Conservation (phyloP, 2,329 filamentous ascomycete genomes). For the Colletotrichum orbiculare region DNA sequence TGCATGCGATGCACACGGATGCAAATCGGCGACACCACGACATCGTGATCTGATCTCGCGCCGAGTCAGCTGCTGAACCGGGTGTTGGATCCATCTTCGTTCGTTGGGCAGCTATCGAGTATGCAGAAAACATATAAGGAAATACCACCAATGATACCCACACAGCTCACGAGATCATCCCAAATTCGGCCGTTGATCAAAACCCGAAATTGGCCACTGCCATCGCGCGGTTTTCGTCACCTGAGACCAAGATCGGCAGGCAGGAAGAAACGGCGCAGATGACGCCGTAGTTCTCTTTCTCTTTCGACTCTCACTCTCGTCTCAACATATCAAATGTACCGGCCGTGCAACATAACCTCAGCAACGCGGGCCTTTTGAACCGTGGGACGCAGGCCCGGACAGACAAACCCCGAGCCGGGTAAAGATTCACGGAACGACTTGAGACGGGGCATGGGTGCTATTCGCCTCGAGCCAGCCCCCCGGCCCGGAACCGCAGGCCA, state of each 20-base stretch:
- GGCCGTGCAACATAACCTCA: too few species aligned
- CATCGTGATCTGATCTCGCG: slow-evolving; percentile 30
- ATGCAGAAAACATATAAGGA: too few species aligned
- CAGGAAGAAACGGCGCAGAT: background rate
- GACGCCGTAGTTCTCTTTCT: too few species aligned
- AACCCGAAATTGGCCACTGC: slow-evolving; percentile 19
- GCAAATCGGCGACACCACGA: slow-evolving; percentile 29
- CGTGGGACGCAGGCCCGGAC: too few species aligned
- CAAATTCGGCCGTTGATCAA: slow-evolving; percentile 1
- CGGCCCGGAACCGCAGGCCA: slow-evolving; percentile 12
- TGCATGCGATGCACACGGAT: slow-evolving; percentile 11
- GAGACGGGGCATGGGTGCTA: slow-evolving; percentile 14
- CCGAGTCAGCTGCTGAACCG: slow-evolving; percentile 26
- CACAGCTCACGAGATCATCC: slow-evolving; percentile 23
- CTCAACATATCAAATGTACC: slow-evolving; percentile 1
- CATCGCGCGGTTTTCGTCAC: background rate
- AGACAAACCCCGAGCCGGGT: background rate
- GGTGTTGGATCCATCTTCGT: background rate
- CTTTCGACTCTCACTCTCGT: slow-evolving; percentile 1
- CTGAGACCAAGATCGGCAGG: slow-evolving; percentile 13
- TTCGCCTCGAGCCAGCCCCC: background rate
- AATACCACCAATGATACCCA: background rate
- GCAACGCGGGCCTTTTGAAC: too few species aligned
- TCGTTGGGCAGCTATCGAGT: background rate
- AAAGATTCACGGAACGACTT: slow-evolving; percentile 16